phyloP scores from a whole-genome alignment of 257 asterid genomes.

The Solanum infundibuliforme region DNA sequence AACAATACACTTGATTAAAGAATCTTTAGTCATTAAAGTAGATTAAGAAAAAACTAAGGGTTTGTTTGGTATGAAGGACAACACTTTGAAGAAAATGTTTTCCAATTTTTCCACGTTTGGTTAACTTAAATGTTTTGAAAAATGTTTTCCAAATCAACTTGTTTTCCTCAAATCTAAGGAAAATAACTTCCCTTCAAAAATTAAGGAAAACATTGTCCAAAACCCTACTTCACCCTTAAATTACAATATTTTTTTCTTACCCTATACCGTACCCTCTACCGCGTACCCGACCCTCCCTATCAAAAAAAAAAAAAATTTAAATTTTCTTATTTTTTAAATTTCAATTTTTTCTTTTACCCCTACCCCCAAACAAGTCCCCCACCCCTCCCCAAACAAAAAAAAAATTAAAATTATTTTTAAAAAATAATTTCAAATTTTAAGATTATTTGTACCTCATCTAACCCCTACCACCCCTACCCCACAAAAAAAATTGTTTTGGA shows the following conservation, averaged over 20 bases:
- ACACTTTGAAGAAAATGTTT: not conserved
- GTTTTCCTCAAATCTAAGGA: not conserved
- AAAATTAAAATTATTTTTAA: no score
- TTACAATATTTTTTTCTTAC: not conserved
- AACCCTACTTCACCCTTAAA: not conserved
- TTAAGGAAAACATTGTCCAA: no score
- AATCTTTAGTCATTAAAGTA: not conserved
- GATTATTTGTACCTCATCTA: no score
- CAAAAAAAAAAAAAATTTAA: not conserved
- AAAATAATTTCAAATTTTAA: no score
- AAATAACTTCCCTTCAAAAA: not conserved
- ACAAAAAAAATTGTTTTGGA: no score
- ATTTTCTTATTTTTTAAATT: no score
- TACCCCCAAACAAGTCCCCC: no score
- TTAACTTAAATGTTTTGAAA: no score
- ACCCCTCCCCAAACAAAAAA: no score
- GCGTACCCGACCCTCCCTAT: not conserved
- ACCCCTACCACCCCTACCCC: no score
- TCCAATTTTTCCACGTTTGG: no score
- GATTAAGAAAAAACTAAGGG: not conserved
- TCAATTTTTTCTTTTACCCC: no score
- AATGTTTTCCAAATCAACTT: not conserved
- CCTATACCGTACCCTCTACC: not conserved
- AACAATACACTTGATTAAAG: not conserved
- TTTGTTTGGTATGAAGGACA: not conserved